These are phyloP conservation scores for Guillardia theta DNA, from an alignment of 78 protist genomes.

Conservation along the genomic window DNA sequence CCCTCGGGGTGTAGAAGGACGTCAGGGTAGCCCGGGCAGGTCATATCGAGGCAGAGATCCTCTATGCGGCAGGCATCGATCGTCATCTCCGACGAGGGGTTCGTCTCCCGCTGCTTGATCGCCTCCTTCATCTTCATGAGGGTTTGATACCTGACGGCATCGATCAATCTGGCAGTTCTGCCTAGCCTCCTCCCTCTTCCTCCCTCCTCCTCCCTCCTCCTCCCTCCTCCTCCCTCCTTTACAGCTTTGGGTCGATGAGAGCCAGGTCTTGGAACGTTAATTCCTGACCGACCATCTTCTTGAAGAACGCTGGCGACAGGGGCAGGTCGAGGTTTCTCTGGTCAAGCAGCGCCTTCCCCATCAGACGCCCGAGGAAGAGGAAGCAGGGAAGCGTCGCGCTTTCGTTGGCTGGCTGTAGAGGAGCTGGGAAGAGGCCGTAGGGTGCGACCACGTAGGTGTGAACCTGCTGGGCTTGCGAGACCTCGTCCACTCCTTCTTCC, in stretches of 20 bases:
- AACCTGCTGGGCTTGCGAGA: not conserved
- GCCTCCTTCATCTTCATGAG: no score
- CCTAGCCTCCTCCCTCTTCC: no score
- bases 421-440: not conserved
- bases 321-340: constrained; percentile 1
- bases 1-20: not conserved
- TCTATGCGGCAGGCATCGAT: not conserved
- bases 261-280: not conserved
- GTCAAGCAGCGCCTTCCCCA: constrained; percentile 6
- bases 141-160: no score
- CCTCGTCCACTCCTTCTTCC: not conserved
- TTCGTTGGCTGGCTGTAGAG: not conserved
- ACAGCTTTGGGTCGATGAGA: no score
- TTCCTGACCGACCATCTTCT: not conserved
- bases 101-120: no score
- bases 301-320: not conserved
- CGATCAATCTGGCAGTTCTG: no score
- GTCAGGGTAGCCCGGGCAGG: not conserved
- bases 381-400: not conserved
- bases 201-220: no score
- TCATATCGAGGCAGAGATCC: not conserved
- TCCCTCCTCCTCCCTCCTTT: no score
- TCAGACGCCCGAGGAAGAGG: not conserved
- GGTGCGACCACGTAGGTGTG: not conserved
- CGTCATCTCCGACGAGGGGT: no score